phyloP scores from a whole-genome alignment of 176 grass and related monocot species.

The Urochloa ruziziensis region DNA sequence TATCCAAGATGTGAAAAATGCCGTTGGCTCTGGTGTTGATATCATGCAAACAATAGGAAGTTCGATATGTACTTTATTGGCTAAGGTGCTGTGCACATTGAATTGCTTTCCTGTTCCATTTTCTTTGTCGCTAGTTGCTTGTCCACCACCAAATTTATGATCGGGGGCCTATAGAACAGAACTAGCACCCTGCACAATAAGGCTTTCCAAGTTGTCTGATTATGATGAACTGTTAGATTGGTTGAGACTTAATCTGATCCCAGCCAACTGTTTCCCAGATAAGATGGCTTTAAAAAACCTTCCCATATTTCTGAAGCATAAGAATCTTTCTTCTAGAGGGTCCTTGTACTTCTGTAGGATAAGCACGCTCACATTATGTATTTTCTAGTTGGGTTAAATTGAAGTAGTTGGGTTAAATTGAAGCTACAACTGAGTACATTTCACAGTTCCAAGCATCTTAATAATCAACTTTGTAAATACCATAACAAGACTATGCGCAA shows the following conservation, averaged over 20 bases:
- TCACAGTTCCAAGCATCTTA: not conserved
- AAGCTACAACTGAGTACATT: not conserved
- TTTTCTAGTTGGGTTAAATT: not conserved
- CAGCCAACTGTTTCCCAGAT: not conserved
- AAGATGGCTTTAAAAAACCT: conserved; percentile 4
- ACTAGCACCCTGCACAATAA: not conserved
- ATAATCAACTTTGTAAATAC: not conserved
- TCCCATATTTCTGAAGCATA: not conserved
- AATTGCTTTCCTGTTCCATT: conserved; percentile 20
- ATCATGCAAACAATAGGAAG: conserved; percentile 89
- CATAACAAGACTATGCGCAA: not conserved
- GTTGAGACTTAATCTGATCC: conserved; percentile 9
- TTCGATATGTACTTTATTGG: conserved; percentile 70
- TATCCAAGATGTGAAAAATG: conserved; percentile 87
- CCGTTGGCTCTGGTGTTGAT: conserved; percentile 74
- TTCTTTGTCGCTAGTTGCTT: conserved; percentile 19
- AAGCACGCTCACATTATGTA: not conserved
- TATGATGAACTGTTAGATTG: conserved; percentile 9
- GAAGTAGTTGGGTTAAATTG: conserved; percentile 2
- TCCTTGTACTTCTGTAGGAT: conserved; percentile 2
- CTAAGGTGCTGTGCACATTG: conserved; percentile 54
- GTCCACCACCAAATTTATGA: not conserved
- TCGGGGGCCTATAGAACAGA: not conserved
- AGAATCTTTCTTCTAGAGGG: not conserved
- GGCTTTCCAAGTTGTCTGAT: not conserved